Percentiles rank a stretch among this genome's conserved stretches.
Evolutionary conservation across 2,329 filamentous ascomycete genomes (phyloP).

Genomic region (Fusarium annulatum): DNA sequence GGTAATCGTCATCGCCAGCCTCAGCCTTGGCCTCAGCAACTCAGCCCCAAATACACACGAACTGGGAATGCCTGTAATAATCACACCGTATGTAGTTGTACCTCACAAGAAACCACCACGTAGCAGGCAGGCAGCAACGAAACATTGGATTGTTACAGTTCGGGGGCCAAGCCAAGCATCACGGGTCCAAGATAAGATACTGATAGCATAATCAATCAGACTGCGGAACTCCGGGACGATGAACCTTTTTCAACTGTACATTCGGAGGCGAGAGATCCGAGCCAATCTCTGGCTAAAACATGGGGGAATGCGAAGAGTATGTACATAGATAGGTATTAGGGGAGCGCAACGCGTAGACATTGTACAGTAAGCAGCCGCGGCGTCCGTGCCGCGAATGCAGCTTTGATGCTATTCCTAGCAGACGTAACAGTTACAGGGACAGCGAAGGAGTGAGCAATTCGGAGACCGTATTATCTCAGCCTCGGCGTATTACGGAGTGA

Average conservation of each 20-base stretch:
- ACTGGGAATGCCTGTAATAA: neutral
- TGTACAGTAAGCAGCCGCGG: neutral
- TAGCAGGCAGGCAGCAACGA: slow-evolving; percentile 9
- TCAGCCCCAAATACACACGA: slow-evolving; percentile 17
- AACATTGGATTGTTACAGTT: slow-evolving; percentile 20
- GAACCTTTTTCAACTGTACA: slow-evolving; percentile 1
- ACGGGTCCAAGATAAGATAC: slow-evolving; percentile 15
- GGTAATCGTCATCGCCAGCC: slow-evolving; percentile 11
- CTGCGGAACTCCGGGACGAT: neutral
- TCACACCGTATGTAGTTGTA: neutral
- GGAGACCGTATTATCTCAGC: slow-evolving; percentile 7
- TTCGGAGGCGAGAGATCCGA: slow-evolving; percentile 19
- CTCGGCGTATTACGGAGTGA: slow-evolving; percentile 1
- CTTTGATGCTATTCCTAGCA: slow-evolving; percentile 35
- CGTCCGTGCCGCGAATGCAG: slow-evolving; percentile 19
- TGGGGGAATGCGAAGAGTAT: neutral
- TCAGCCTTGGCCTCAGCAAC: slow-evolving; percentile 10
- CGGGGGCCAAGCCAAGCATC: slow-evolving; percentile 13
- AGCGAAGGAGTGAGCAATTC: neutral
- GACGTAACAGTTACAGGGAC: neutral
- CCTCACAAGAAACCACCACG: neutral
- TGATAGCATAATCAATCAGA: neutral
- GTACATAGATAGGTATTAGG: neutral
- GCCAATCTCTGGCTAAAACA: slow-evolving; percentile 22
- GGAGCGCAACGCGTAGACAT: slow-evolving; percentile 10